phyloP scores from a whole-genome alignment of 176 grass and related monocot species.

The Musa itinerans region DNA sequence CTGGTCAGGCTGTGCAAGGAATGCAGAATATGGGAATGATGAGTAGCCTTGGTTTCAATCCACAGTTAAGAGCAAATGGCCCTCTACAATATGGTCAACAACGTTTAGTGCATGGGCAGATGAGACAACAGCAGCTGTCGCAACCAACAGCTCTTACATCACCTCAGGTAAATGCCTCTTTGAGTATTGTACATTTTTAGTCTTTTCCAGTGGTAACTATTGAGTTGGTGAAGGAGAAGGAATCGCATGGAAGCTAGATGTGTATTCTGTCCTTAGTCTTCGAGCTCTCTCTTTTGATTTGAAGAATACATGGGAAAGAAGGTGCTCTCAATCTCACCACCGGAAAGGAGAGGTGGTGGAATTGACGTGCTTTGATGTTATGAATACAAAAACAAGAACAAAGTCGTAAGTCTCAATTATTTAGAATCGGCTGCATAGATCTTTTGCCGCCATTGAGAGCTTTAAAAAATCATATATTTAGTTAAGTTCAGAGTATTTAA shows the following conservation, averaged over 20 bases:
- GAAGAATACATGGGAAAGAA: not conserved
- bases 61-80: constrained; percentile 77
- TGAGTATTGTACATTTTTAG: not conserved
- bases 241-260: not conserved
- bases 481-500: too few relatives aligned
- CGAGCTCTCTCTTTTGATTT: not conserved
- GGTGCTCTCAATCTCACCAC: not conserved
- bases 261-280: not conserved
- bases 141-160: constrained; percentile 57
- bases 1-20: constrained; percentile 64
- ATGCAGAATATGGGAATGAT: constrained; percentile 95
- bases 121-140: constrained; percentile 59
- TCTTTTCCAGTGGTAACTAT: not conserved
- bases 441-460: too few relatives aligned
- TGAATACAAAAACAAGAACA: too few relatives aligned
- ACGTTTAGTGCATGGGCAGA: constrained; percentile 62
- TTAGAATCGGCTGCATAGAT: too few relatives aligned
- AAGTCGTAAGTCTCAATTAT: too few relatives aligned
- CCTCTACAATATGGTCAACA: constrained; percentile 62
- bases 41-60: constrained; percentile 52
- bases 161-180: constrained; percentile 51
- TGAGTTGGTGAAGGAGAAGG: not conserved
- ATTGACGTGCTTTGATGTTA: too few relatives aligned
- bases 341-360: not conserved
- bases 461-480: too few relatives aligned